phyloP scores from a whole-genome alignment of 2,329 filamentous ascomycete genomes.

The Sporothrix variecibatus region DNA sequence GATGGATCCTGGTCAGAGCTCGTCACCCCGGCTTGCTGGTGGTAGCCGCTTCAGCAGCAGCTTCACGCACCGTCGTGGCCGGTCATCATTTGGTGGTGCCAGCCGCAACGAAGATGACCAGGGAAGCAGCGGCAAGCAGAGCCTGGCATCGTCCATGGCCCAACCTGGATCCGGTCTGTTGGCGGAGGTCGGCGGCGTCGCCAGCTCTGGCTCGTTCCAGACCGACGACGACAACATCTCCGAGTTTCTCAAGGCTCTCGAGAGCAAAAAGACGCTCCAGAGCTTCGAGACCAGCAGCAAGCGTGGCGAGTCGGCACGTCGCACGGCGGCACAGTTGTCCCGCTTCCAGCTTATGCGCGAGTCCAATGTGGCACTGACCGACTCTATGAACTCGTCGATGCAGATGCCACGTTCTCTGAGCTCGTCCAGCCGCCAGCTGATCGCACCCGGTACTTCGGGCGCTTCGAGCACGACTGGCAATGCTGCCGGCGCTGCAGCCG shows the following conservation, averaged over 20 bases:
- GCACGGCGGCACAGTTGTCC: conserved; percentile 75
- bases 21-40: conserved; percentile 69
- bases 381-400: conserved; percentile 89
- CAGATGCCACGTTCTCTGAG: conserved; percentile 81
- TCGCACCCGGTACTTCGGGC: conserved; percentile 53
- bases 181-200: conserved; percentile 61
- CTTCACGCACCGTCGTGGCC: conserved; percentile 80
- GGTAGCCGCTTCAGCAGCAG: conserved; percentile 91
- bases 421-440: conserved; percentile 64
- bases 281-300: conserved; percentile 71
- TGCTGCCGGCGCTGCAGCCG: conserved; percentile 31
- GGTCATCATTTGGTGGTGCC: conserved; percentile 73
- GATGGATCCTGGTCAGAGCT: conserved; percentile 63
- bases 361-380: conserved; percentile 82
- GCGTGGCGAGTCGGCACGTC: conserved; percentile 69
- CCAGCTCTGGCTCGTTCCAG: conserved; percentile 67
- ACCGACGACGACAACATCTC: conserved; percentile 91
- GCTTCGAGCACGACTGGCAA: not conserved
- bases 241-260: conserved; percentile 86
- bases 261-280: conserved; percentile 82
- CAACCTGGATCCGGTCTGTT: conserved; percentile 79
- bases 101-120: conserved; percentile 74
- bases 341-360: conserved; percentile 89
- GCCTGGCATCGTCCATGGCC: conserved; percentile 66
- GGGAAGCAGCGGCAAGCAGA: conserved; percentile 77